These are phyloP conservation scores for Backusella tuberculispora DNA, from an alignment of 192 early-diverging fungal genomes.

Conservation along the genomic window DNA sequence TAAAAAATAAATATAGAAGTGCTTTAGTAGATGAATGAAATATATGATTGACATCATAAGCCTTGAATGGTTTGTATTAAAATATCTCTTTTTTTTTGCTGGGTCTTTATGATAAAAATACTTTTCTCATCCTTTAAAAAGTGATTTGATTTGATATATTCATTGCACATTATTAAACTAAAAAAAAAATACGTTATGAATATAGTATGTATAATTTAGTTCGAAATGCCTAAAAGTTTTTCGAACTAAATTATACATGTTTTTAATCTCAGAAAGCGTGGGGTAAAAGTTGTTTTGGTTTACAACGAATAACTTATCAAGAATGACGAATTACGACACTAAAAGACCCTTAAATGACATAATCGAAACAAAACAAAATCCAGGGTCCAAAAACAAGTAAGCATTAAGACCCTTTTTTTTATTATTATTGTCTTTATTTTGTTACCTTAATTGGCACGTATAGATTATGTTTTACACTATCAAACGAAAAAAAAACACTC, in stretches of 20 bases:
- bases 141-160: too few species aligned
- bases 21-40: too few species aligned
- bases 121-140: too few species aligned
- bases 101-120: too few species aligned
- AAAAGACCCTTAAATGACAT: constrained; percentile 7
- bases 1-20: too few species aligned
- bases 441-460: neutral
- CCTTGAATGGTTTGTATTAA: too few species aligned
- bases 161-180: too few species aligned
- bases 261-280: neutral
- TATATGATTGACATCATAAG: too few species aligned
- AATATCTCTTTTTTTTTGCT: too few species aligned
- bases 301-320: neutral
- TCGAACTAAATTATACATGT: neutral
- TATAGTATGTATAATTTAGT: too few species aligned
- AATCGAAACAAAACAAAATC: neutral
- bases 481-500: neutral
- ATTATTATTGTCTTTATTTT: neutral
- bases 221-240: too few species aligned
- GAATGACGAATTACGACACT: neutral
- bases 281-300: neutral
- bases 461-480: neutral
- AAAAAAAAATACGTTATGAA: neutral
- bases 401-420: neutral
- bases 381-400: neutral